These are phyloP conservation scores for Pulicaria dysenterica DNA, from an alignment of 129 eudicot species.

Conservation along the genomic window DNA sequence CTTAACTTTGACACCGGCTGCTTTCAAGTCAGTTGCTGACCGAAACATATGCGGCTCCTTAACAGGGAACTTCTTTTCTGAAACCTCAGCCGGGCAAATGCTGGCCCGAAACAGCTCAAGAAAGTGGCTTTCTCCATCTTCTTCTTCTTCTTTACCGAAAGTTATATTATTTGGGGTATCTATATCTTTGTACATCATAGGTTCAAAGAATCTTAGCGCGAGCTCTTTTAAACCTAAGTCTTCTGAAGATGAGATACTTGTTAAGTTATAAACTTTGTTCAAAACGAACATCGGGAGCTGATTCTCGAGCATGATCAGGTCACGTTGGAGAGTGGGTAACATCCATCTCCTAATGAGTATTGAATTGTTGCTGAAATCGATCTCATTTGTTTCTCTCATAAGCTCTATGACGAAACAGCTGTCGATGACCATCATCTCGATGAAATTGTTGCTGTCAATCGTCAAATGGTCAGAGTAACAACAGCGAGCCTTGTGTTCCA, in stretches of 20 bases:
- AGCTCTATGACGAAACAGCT: constrained; percentile 44
- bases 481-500: constrained; percentile 33
- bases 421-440: constrained; percentile 38
- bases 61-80: background rate
- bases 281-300: constrained; percentile 35
- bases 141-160: background rate
- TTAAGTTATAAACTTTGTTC: constrained; percentile 29
- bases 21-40: constrained; percentile 33
- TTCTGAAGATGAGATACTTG: background rate
- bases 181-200: constrained; percentile 30
- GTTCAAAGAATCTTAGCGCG: constrained; percentile 34
- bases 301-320: constrained; percentile 46
- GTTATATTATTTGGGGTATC: background rate
- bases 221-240: constrained; percentile 26
- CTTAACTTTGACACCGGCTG: constrained; percentile 30
- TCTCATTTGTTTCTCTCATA: constrained; percentile 12
- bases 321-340: constrained; percentile 41
- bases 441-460: constrained; percentile 21
- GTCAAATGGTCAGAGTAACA: constrained; percentile 32
- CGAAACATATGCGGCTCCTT: constrained; percentile 41
- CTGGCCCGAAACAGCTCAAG: constrained; percentile 38
- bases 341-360: constrained; percentile 31
- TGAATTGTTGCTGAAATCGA: background rate
- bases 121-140: constrained; percentile 17
- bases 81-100: constrained; percentile 18